Conservation (phyloP, 2,329 filamentous ascomycete species). For the Microascus cirrosus region DNA sequence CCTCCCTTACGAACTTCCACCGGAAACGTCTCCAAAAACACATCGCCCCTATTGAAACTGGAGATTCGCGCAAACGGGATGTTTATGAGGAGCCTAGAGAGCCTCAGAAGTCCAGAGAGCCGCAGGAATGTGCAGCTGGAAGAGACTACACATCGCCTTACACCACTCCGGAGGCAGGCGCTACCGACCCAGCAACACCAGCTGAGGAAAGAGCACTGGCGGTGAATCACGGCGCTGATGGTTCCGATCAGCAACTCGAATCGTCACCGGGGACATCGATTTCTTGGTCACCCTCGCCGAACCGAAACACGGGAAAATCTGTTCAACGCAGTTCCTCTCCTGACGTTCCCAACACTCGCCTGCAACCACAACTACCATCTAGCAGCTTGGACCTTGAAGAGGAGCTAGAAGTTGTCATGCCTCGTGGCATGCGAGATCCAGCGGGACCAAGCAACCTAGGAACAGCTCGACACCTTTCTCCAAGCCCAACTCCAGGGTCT, state of each 20-base stretch:
- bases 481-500: slow-evolving; percentile 6
- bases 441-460: slow-evolving; percentile 11
- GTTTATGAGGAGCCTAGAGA: no score
- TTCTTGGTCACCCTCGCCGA: not conserved
- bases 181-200: no score
- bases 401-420: slow-evolving; percentile 22
- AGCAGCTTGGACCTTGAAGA: slow-evolving; percentile 15
- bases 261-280: not conserved
- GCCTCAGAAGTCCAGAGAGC: no score
- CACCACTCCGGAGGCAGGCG: no score
- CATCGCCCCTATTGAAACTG: not conserved
- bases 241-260: not conserved
- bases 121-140: no score
- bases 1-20: not conserved
- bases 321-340: not conserved
- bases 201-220: not conserved
- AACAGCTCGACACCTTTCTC: slow-evolving; percentile 10
- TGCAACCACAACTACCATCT: slow-evolving; percentile 3
- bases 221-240: no score
- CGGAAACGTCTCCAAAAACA: not conserved
- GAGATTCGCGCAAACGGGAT: not conserved
- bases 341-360: slow-evolving; percentile 17
- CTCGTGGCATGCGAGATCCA: not conserved
- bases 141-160: no score
- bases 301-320: not conserved